phyloP scores from a whole-genome alignment of 2,329 filamentous ascomycete genomes.

The Stagonosporopsis chrysanthemi region DNA sequence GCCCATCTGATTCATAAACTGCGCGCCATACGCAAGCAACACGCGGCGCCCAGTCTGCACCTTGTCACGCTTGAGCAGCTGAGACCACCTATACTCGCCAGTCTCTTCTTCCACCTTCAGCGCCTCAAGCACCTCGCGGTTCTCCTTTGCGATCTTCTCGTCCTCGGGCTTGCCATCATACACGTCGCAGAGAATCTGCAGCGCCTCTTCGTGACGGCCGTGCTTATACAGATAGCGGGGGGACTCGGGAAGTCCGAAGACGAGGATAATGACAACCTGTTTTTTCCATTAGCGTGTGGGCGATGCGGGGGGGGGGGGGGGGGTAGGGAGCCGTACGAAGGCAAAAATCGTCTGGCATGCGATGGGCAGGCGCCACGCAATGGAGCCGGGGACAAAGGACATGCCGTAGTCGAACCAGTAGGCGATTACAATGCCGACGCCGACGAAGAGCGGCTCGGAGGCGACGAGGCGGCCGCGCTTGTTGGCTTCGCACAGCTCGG shows the following conservation, averaged over 20 bases:
- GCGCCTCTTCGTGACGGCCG: constrained; percentile 56
- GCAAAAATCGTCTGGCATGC: constrained; percentile 57
- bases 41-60: constrained; percentile 53
- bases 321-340: constrained; percentile 29
- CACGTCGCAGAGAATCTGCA: constrained; percentile 59
- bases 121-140: constrained; percentile 52
- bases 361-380: constrained; percentile 58
- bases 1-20: constrained; percentile 52
- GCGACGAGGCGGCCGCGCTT: constrained; percentile 67
- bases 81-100: constrained; percentile 50
- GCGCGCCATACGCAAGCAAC: constrained; percentile 50
- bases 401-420: constrained; percentile 54
- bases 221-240: constrained; percentile 41
- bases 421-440: constrained; percentile 58
- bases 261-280: constrained; percentile 51
- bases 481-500: constrained; percentile 60
- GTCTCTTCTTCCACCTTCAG: constrained; percentile 47
- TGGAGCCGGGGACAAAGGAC: constrained; percentile 51
- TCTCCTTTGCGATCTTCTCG: constrained; percentile 61
- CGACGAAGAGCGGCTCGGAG: constrained; percentile 61
- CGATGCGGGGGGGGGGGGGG: no score
- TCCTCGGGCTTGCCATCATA: constrained; percentile 58
- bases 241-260: constrained; percentile 46
- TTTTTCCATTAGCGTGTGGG: not conserved
- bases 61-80: constrained; percentile 50